Evolutionary conservation across 352 stramenopile genomes (phyloP), one percentile per base, ranked within the genome.

Genomic region (Pseudoperonospora humuli): DNA sequence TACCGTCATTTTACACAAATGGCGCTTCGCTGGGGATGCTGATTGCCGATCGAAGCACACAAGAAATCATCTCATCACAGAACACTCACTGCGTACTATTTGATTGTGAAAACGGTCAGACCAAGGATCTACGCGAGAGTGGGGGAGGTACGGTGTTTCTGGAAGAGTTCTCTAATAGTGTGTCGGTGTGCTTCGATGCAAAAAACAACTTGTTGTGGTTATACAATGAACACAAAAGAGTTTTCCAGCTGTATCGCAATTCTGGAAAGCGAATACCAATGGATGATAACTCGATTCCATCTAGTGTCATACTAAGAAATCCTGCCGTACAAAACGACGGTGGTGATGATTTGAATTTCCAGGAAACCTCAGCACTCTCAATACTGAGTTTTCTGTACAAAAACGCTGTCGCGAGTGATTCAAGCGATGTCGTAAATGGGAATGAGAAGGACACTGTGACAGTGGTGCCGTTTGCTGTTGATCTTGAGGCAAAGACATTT

Each of bases 141-240:
- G 45, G 24, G 1, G 35, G 32, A 18, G 7, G 10, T 19, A 36
- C n/a, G 1, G 27, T 11, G 3, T 57, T 48, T 9, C 15, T 25
- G 2, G 35, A 57, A 45, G 29, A 41, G 7, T 54, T 37, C 3
- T 41, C 57, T 18, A 17, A 19, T 27, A 11, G 26, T 24, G 28
- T n/a, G 23, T 59, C 57, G 0, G 54, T 67, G 17, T 84, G 69
- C 34, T 88, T 84, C 35, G 68, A 73, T 39, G 62, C 53, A 13
- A 64, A 54, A 31, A 76, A 73, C 40, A 75, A 77, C 15, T 25
- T 83, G 23, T 20, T 77, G 6, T 77, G 64, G 58, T 20, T 57
- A 7, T 66, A 75, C 14, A 54, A 74, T 26, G 46, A 37, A 10
- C n/a, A 39, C 14, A 66, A 72, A 17, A 53, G 45, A 7, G 47